Base-by-base conservation (phyloP, 202 grass and related monocot species). In the Sporobolus alterniflorus region DNA sequence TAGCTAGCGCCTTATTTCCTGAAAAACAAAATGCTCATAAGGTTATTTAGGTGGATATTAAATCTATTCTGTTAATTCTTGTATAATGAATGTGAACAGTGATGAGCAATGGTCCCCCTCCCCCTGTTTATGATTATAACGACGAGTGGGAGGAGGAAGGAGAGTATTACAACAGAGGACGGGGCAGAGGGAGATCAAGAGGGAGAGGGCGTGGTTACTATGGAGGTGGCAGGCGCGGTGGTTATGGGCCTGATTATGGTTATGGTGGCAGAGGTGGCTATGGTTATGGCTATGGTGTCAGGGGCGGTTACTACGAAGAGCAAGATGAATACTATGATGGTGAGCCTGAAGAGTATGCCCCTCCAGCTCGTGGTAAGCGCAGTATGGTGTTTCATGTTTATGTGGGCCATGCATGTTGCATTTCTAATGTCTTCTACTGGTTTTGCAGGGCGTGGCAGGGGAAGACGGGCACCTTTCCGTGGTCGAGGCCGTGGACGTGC, bases 71-170 rank as follows among this genome's bases (percentile, higher is more conserved):
- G 48, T 40, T 71, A 76, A 92, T 84, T 69, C 68, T 41, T 61
- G 47, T 36, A 74, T 74, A 62, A 51, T 80, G 78, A 86, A 74
- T 57, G 25, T 73, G 76, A n/a, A 42, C 32, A 90, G 84, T n/a
- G 52, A 84, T 90, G 69, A 87, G 54, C 73, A 89, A 89, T 82
- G 87, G 88, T 15, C 83, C 74, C 21, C 82, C 77, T 83, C 83
- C 81, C 22, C 85, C 73, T 80, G 52, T 80, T 80, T 84, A 87
- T 80, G 75, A 83, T 63, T 79, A 50, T 25, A 85, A 85, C 41
- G 88, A 90, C 15, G 88, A 84, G 62, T 90, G 88, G 88, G 88
- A 87, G 41, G 88, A 86, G 68, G 88, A 87, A 65, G 64, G 84
- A 47, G 84, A 80, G 14, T 86, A 83, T 32, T 87, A 83, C 75